phyloP scores from a whole-genome alignment of 805 yeast genomes.

The Ogataea corticis region DNA sequence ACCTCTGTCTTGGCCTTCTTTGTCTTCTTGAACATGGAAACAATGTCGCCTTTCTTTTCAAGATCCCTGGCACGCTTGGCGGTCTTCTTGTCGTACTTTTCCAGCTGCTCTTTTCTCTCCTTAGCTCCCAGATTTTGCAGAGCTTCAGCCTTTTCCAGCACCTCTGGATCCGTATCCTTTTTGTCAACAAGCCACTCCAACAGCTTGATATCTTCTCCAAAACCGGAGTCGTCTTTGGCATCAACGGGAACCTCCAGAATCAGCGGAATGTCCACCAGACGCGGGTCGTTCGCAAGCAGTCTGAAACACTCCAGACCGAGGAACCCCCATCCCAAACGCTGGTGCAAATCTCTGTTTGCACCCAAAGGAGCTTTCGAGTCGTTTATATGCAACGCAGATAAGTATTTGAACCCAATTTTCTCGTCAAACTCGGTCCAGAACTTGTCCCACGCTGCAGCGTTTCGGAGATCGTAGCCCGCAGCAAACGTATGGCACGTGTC shows the following conservation, averaged over 20 bases:
- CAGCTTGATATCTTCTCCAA: slow-evolving; percentile 80
- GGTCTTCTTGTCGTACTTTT: slow-evolving; percentile 61
- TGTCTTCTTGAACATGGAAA: slow-evolving; percentile 23
- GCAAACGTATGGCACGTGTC: slow-evolving; percentile 98
- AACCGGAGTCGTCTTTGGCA: slow-evolving; percentile 57
- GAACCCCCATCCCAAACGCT: slow-evolving; percentile 85
- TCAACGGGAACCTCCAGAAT: slow-evolving; percentile 82
- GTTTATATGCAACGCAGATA: slow-evolving; percentile 82
- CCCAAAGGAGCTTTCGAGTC: slow-evolving; percentile 94
- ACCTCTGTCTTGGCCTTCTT: slow-evolving; percentile 20
- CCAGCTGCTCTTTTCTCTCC: slow-evolving; percentile 68
- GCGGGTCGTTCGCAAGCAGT: slow-evolving; percentile 65
- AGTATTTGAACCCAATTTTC: slow-evolving; percentile 70
- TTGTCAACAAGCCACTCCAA: slow-evolving; percentile 79
- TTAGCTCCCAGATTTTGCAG: slow-evolving; percentile 61
- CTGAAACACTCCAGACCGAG: slow-evolving; percentile 85
- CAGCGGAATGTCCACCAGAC: slow-evolving; percentile 69
- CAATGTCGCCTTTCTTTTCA: slow-evolving; percentile 21
- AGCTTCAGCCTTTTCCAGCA: slow-evolving; percentile 45
- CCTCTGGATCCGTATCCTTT: slow-evolving; percentile 53
- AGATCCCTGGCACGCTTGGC: slow-evolving; percentile 27
- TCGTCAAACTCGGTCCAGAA: slow-evolving; percentile 81
- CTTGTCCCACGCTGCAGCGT: slow-evolving; percentile 51
- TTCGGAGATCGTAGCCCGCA: slow-evolving; percentile 89
- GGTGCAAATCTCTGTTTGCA: slow-evolving; percentile 89